Conservation (phyloP, 164 flowering plant genomes). For the Aristolochia californica region DNA sequence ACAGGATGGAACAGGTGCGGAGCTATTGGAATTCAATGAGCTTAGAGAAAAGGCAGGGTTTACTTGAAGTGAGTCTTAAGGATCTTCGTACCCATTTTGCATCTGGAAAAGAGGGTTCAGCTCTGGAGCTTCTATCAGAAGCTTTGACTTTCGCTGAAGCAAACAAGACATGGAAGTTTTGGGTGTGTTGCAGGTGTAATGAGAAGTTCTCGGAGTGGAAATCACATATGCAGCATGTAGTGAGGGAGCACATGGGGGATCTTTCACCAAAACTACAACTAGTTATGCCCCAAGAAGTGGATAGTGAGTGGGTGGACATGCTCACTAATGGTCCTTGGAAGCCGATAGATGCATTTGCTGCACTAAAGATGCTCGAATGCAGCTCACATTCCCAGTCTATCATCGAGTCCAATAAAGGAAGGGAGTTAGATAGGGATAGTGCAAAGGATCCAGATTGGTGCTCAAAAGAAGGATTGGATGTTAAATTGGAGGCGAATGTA, state of each 20-base stretch:
- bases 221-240: constrained; percentile 60
- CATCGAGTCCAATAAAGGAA: constrained; percentile 19
- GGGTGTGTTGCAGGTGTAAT: constrained; percentile 72
- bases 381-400: constrained; percentile 28
- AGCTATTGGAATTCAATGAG: constrained; percentile 71
- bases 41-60: constrained; percentile 41
- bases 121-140: constrained; percentile 49
- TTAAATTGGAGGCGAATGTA: not conserved
- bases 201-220: constrained; percentile 59
- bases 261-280: constrained; percentile 56
- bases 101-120: constrained; percentile 44
- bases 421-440: constrained; percentile 21
- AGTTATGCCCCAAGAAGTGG: constrained; percentile 55
- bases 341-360: constrained; percentile 63
- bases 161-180: constrained; percentile 64
- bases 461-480: constrained; percentile 41
- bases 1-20: constrained; percentile 57
- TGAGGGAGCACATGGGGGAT: constrained; percentile 72
- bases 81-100: constrained; percentile 49
- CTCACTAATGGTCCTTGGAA: constrained; percentile 72
- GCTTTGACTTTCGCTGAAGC: constrained; percentile 54
- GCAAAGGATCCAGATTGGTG: constrained; percentile 12
- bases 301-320: constrained; percentile 75
- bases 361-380: constrained; percentile 48
- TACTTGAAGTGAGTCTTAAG: constrained; percentile 42